A percentile compares a stretch with the other conserved stretches of the same genome.
These are phyloP conservation scores for Nidula niveotomentosa DNA, from an alignment of 1,284 basidiomycete genomes.

Conservation along the genomic window DNA sequence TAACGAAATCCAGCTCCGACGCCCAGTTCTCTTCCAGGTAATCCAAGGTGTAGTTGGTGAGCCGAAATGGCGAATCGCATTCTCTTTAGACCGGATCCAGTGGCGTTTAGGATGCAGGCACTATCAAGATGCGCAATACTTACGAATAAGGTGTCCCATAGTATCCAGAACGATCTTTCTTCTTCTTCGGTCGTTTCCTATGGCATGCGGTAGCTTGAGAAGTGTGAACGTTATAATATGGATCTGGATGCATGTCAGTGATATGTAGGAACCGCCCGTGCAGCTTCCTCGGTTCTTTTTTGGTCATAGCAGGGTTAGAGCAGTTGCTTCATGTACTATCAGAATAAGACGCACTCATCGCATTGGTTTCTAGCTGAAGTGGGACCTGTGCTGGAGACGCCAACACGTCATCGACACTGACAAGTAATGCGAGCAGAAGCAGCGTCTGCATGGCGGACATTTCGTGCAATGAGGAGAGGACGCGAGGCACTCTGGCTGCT, in stretches of 20 bases:
- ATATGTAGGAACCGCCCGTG: conserved; percentile 75
- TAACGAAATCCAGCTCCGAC: conserved; percentile 86
- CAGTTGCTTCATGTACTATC: neutral
- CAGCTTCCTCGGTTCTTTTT: conserved; percentile 47
- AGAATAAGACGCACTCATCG: conserved; percentile 5
- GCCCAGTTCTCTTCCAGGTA: conserved; percentile 82
- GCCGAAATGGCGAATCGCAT: conserved; percentile 81
- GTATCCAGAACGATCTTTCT: conserved; percentile 45
- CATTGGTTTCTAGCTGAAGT: conserved; percentile 15
- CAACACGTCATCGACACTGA: conserved; percentile 10
- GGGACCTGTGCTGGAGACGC: conserved; percentile 22
- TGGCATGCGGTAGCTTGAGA: conserved; percentile 64
- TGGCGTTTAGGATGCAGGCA: conserved; percentile 5
- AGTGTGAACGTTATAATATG: conserved; percentile 50
- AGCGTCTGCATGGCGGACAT: conserved; percentile 1
- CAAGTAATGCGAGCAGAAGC: conserved; percentile 7
- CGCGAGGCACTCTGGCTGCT: neutral
- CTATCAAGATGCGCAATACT: conserved; percentile 18
- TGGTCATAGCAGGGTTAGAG: neutral
- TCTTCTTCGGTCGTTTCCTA: conserved; percentile 58
- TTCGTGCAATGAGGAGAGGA: neutral
- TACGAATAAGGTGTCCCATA: conserved; percentile 66
- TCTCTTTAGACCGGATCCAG: conserved; percentile 46
- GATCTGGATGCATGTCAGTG: conserved; percentile 84
- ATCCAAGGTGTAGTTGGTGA: conserved; percentile 82